Evolutionary conservation across 2,329 filamentous ascomycete species (phyloP).

Genomic region (Leptodontidium sp.): DNA sequence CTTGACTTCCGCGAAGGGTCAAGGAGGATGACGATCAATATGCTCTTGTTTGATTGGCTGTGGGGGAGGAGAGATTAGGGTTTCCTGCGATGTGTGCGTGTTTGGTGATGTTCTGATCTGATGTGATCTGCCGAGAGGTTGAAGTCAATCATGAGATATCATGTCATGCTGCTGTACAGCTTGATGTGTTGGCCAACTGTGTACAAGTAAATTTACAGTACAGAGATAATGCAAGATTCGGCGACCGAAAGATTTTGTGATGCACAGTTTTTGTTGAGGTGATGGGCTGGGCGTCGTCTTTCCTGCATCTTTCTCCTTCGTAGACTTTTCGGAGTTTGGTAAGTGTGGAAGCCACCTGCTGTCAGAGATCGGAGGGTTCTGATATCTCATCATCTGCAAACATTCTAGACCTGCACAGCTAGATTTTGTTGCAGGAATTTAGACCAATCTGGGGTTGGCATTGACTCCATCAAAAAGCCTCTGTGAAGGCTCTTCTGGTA

Average conservation of each 20-base stretch:
- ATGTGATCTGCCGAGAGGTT: neutral
- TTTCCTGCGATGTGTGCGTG: neutral
- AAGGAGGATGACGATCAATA: conserved; percentile 10
- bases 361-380: neutral
- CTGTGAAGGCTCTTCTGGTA: neutral
- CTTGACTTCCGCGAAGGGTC: neutral
- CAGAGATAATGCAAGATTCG: conserved; percentile 4
- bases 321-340: neutral
- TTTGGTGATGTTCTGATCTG: conserved; percentile 6
- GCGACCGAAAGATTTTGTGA: neutral
- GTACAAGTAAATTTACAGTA: neutral
- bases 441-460: neutral
- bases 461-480: conserved; percentile 3
- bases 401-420: neutral
- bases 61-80: conserved; percentile 4
- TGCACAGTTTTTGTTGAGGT: conserved; percentile 5
- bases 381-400: neutral
- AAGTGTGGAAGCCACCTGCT: neutral
- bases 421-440: conserved; percentile 6
- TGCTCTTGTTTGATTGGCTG: conserved; percentile 9
- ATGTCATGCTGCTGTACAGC: neutral
- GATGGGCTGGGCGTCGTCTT: neutral
- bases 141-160: conserved; percentile 4
- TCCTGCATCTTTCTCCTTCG: neutral
- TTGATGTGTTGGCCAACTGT: neutral